Evolutionary conservation across 805 yeast species (phyloP).

Genomic region (Huiozyma naganishii): DNA sequence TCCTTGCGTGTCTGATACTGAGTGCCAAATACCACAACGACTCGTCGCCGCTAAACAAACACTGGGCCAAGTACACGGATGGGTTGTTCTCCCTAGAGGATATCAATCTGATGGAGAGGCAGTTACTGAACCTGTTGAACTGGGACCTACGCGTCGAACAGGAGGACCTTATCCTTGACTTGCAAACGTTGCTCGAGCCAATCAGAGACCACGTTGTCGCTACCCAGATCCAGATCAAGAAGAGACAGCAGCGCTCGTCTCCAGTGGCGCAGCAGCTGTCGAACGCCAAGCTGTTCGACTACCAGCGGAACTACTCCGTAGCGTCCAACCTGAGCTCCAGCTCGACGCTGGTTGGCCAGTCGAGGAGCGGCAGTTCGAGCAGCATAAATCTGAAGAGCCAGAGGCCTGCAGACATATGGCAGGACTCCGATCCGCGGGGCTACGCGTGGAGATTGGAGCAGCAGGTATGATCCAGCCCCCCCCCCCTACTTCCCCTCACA

Average conservation of each 20-base stretch:
- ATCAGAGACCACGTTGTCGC: constrained; percentile 43
- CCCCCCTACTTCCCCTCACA: not conserved
- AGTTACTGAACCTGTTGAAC: constrained; percentile 52
- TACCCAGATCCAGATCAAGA: constrained; percentile 19
- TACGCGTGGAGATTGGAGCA: not conserved
- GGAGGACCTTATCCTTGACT: constrained; percentile 53
- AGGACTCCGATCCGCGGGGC: not conserved
- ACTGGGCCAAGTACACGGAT: constrained; percentile 73
- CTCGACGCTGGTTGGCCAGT: constrained; percentile 7
- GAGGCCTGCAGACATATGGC: not conserved
- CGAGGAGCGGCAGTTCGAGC: not conserved
- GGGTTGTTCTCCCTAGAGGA: constrained; percentile 59
- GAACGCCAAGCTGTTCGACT: constrained; percentile 9
- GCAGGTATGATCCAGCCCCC: not conserved
- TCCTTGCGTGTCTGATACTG: constrained; percentile 61
- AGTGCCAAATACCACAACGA: constrained; percentile 71
- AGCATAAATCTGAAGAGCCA: not conserved
- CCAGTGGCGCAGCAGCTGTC: constrained; percentile 1
- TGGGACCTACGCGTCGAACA: constrained; percentile 64
- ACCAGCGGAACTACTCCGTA: constrained; percentile 14
- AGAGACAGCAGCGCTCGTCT: constrained; percentile 3
- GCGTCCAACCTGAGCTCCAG: constrained; percentile 9
- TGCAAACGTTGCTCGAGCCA: constrained; percentile 64
- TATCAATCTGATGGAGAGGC: constrained; percentile 73
- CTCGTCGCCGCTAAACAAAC: constrained; percentile 64